phyloP scores from a whole-genome alignment of 176 grass and related monocot genomes.

The Phoenix dactylifera region DNA sequence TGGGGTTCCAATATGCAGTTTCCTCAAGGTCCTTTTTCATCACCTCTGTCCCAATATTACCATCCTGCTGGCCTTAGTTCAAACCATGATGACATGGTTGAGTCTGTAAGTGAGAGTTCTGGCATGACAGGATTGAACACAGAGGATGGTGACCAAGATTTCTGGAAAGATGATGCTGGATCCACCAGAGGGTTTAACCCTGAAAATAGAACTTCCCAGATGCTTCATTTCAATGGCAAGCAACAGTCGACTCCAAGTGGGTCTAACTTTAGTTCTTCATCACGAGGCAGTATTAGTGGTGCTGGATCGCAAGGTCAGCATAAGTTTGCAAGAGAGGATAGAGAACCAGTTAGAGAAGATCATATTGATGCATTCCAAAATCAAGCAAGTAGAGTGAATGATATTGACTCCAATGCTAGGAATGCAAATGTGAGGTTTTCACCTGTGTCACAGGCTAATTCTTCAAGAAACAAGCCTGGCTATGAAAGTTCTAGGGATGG shows the following conservation, averaged over 20 bases:
- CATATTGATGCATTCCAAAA: constrained; percentile 39
- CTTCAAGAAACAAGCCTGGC: constrained; percentile 40
- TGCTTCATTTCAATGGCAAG: constrained; percentile 36
- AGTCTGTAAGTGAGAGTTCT: constrained; percentile 29
- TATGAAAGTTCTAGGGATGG: constrained; percentile 46
- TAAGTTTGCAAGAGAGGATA: constrained; percentile 35
- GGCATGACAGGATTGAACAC: constrained; percentile 22
- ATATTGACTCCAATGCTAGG: constrained; percentile 26
- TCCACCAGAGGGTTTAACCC: constrained; percentile 32
- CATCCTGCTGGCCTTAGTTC: constrained; percentile 30
- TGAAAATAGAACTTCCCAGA: constrained; percentile 35
- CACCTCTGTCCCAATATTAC: constrained; percentile 46
- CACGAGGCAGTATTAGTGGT: constrained; percentile 2
- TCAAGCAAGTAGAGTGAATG: constrained; percentile 36
- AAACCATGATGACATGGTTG: constrained; percentile 32
- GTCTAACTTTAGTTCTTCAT: constrained; percentile 16
- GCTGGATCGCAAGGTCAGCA: constrained; percentile 24
- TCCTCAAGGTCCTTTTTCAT: constrained; percentile 37
- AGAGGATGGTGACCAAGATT: constrained; percentile 23
- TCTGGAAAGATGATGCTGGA: constrained; percentile 33
- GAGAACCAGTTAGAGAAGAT: constrained; percentile 27
- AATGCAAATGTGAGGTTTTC: constrained; percentile 25
- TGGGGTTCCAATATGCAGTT: constrained; percentile 65
- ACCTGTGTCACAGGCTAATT: constrained; percentile 30
- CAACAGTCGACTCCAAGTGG: constrained; percentile 28